Conservation (phyloP, 148 eudicot species). For the Vaccinium darrowii region DNA sequence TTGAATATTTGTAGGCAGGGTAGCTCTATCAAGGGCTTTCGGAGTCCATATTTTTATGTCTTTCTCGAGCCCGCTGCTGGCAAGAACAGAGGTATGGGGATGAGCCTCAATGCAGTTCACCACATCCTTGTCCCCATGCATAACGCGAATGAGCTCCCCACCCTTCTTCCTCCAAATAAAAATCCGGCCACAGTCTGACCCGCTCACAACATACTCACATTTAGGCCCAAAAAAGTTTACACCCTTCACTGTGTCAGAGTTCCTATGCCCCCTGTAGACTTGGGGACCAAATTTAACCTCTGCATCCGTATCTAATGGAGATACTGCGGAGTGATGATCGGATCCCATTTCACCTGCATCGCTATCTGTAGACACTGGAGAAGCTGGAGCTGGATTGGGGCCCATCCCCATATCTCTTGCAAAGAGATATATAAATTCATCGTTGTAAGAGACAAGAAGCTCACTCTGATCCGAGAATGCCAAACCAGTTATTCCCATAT, state of each 20-base stretch:
- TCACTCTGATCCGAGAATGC: slow-evolving; percentile 89
- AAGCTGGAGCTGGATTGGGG: slow-evolving; percentile 46
- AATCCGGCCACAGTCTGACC: slow-evolving; percentile 93
- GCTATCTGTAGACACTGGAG: slow-evolving; percentile 33
- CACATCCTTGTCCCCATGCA: slow-evolving; percentile 76
- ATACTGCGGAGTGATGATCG: slow-evolving; percentile 23
- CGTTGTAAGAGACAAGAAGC: slow-evolving; percentile 79
- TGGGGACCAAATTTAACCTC: slow-evolving; percentile 44
- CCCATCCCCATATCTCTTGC: slow-evolving; percentile 74
- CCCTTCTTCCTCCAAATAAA: slow-evolving; percentile 85
- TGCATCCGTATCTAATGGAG: slow-evolving; percentile 29
- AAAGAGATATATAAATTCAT: slow-evolving; percentile 77
- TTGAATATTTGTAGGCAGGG: slow-evolving; percentile 60
- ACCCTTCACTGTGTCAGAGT: slow-evolving; percentile 77
- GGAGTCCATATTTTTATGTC: slow-evolving; percentile 93
- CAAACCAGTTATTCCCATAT: slow-evolving; percentile 76
- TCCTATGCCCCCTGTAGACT: slow-evolving; percentile 79
- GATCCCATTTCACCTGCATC: slow-evolving; percentile 34
- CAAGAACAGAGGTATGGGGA: slow-evolving; percentile 74
- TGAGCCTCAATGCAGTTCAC: slow-evolving; percentile 88
- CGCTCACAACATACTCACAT: slow-evolving; percentile 84
- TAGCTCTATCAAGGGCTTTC: slow-evolving; percentile 59
- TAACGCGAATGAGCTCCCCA: slow-evolving; percentile 78
- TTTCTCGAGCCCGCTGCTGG: slow-evolving; percentile 82
- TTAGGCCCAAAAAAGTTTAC: slow-evolving; percentile 86